Conservation (phyloP, 306 rosid species). For the Pueraria montana region DNA sequence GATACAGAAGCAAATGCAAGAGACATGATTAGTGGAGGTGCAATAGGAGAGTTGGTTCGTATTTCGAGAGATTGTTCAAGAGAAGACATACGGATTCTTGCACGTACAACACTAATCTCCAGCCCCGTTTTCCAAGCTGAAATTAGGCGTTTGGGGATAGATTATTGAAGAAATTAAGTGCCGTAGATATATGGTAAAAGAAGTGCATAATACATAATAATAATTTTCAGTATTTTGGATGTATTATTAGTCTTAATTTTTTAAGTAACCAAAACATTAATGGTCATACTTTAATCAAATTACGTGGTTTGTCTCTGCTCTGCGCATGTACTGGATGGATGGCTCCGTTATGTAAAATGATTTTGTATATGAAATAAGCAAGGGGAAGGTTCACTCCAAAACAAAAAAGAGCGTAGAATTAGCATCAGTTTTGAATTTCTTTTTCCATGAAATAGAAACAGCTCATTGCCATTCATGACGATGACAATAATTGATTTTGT, state of each 20-base stretch:
- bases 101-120: constrained; percentile 70
- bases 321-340: constrained; percentile 28
- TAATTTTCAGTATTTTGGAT: constrained; percentile 15
- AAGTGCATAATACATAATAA: neutral
- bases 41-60: constrained; percentile 82
- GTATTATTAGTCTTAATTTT: neutral
- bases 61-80: constrained; percentile 79
- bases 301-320: constrained; percentile 28
- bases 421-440: constrained; percentile 15
- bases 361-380: constrained; percentile 56
- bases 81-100: constrained; percentile 83
- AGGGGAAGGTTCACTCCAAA: constrained; percentile 10
- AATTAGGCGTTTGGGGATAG: constrained; percentile 62
- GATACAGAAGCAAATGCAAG: constrained; percentile 77
- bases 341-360: constrained; percentile 57
- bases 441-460: neutral
- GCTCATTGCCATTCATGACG: constrained; percentile 7
- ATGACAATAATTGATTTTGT: constrained; percentile 38
- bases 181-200: neutral
- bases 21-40: constrained; percentile 87
- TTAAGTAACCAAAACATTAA: constrained; percentile 14
- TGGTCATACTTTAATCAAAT: constrained; percentile 21
- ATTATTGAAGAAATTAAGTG: constrained; percentile 44
- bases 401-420: neutral
- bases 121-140: constrained; percentile 81